These are phyloP conservation scores for Porodaedalea pini DNA, from an alignment of 1,284 basidiomycete genomes.

Conservation along the genomic window DNA sequence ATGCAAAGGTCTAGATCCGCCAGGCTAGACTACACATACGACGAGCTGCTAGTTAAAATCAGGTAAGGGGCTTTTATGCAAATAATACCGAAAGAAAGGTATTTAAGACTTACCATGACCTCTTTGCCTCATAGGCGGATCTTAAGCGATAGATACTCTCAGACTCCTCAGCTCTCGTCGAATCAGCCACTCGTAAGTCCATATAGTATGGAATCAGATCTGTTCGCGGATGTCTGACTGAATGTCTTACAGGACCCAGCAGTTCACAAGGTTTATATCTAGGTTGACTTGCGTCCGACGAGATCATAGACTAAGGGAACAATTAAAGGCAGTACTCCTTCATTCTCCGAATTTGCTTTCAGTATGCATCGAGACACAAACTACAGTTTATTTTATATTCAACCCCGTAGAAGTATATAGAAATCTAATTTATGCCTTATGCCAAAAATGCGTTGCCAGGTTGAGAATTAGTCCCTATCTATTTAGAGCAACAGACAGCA, in stretches of 20 bases:
- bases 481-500: too few species aligned
- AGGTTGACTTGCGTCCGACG: background rate
- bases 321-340: too few species aligned
- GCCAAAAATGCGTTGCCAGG: too few species aligned
- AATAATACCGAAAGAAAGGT: background rate
- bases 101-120: background rate
- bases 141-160: background rate
- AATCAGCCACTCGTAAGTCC: slow-evolving; percentile 9
- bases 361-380: too few species aligned
- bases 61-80: background rate
- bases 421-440: too few species aligned
- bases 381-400: too few species aligned
- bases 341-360: too few species aligned
- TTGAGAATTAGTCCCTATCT: too few species aligned
- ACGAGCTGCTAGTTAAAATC: background rate
- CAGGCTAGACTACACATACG: slow-evolving; percentile 2
- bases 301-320: too few species aligned
- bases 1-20: background rate
- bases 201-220: too few species aligned
- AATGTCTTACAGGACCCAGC: background rate
- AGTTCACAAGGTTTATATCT: background rate
- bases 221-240: background rate
- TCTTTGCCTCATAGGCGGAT: background rate
- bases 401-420: too few species aligned
- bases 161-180: slow-evolving; percentile 13